A percentile compares a stretch with the other conserved stretches of the same genome.
These are phyloP conservation scores for Reutealis trisperma DNA, from an alignment of 345 rosid genomes.

Conservation along the genomic window DNA sequence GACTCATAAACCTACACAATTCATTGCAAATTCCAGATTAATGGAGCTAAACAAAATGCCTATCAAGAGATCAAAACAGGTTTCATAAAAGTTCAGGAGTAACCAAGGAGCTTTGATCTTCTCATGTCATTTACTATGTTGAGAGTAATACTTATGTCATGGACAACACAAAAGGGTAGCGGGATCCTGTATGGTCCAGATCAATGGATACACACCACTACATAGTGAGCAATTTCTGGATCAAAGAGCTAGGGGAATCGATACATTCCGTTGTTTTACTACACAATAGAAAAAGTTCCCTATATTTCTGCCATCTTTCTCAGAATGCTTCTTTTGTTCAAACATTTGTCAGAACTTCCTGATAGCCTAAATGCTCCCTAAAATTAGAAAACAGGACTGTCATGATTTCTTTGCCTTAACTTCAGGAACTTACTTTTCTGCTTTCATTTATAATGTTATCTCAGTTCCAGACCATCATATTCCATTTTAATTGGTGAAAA, in stretches of 20 bases:
- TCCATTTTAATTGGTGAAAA: not conserved
- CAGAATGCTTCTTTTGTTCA: no score
- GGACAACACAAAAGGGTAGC: not conserved
- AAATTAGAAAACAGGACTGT: not conserved
- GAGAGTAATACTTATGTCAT: not conserved
- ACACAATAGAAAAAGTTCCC: no score
- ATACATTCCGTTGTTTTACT: no score
- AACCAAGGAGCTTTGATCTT: not conserved
- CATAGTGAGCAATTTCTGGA: not conserved
- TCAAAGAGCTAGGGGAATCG: not conserved
- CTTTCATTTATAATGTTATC: not conserved
- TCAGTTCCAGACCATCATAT: not conserved
- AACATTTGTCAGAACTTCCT: not conserved
- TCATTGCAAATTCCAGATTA: not conserved
- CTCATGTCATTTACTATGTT: not conserved
- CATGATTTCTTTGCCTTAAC: not conserved
- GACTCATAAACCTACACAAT: not conserved
- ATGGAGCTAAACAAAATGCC: not conserved
- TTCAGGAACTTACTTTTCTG: not conserved
- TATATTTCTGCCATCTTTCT: no score
- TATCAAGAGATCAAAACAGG: not conserved
- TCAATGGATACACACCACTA: not conserved
- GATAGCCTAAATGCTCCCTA: not conserved
- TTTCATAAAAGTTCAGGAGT: not conserved
- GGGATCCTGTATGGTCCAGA: not conserved